A percentile compares a stretch with the other conserved stretches of the same genome.
Evolutionary conservation across 164 flowering plant genomes (phyloP).

Genomic region (Umbilicus rupestris): DNA sequence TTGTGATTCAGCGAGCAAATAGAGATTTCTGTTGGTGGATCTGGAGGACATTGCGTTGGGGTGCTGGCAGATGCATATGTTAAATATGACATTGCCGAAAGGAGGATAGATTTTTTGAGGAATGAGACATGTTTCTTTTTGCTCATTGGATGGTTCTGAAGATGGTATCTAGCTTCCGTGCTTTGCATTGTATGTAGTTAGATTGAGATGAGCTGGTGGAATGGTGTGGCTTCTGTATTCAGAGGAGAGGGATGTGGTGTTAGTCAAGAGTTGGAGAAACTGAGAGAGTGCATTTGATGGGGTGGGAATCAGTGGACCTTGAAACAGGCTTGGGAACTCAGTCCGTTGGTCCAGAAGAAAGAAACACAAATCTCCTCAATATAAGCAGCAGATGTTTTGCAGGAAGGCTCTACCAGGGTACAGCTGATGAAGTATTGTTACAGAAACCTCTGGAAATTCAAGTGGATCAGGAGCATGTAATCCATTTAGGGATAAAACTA

Average conservation of each 20-base stretch:
- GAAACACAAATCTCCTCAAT: neutral
- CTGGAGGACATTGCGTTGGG: too few species aligned
- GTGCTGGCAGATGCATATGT: too few species aligned
- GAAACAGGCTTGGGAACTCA: neutral
- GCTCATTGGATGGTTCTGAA: neutral
- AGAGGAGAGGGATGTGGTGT: neutral
- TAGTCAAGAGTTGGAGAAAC: neutral
- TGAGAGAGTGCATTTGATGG: neutral
- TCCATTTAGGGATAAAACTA: conserved; percentile 13
- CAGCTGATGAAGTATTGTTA: conserved; percentile 1
- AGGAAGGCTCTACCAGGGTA: neutral
- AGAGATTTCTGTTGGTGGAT: too few species aligned
- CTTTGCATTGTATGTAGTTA: neutral
- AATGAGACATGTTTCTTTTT: neutral
- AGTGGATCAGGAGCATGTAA: conserved; percentile 11
- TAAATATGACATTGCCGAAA: too few species aligned
- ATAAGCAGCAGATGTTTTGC: neutral
- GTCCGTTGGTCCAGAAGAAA: neutral
- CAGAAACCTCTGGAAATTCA: conserved; percentile 13
- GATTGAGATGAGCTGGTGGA: neutral
- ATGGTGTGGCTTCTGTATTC: neutral
- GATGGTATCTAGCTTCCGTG: neutral
- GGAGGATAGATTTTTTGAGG: too few species aligned
- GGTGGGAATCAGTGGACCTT: neutral
- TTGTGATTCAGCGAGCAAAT: too few species aligned